Base-by-base conservation (phyloP, 192 early-diverging fungal species). In the Radiomyces spectabilis region DNA sequence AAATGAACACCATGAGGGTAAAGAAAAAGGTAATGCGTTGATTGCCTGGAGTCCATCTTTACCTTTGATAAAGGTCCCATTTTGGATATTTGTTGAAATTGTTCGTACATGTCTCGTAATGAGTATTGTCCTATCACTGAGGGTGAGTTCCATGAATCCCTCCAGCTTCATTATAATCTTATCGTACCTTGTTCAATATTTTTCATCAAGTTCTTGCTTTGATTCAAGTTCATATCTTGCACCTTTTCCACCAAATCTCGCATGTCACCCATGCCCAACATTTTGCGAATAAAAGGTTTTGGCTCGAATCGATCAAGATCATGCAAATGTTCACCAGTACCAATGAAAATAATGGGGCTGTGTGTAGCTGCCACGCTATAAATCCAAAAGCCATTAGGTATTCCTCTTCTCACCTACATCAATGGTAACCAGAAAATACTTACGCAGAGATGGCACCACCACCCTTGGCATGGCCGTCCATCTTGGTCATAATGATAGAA, bases 391-490 rank as follows among this genome's bases (percentile, higher is more conserved):
- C 18, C 1, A n/a, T 19, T 30, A 43, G 18, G 22, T 46, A 30
- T 18, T n/a, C 9, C 25, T 30, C 22, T 37, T 3, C 27, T 9
- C 22, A 26, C 6, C 5, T 12, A 27, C 19, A 49, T 3, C 19
- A 9, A 29, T 0, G 25, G 16, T 9, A 26, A 8, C 7, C 5
- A 37, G n/a, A 29, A 30, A 22, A 18, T 16, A 66, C 77, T 60
- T 76, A 78, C 65, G 95, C 95, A 31, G 93, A 95, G 38, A 97
- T 97, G 22, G 95, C 95, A 75, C 95, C 95, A 67, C 95, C 95
- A 65, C 95, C 95, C 71, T 96, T 97, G 18, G 95, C 95, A 53
- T 97, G 95, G 16, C 95, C 95, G 66, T 97, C 95, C 89, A 97
- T 93, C 74, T 97, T 97, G 41, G 95, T 97, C 29, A 97, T 92